Evolutionary conservation across 2,329 filamentous ascomycete genomes (phyloP), one percentile per base, ranked within the genome.

Genomic region (Fusarium clavum): DNA sequence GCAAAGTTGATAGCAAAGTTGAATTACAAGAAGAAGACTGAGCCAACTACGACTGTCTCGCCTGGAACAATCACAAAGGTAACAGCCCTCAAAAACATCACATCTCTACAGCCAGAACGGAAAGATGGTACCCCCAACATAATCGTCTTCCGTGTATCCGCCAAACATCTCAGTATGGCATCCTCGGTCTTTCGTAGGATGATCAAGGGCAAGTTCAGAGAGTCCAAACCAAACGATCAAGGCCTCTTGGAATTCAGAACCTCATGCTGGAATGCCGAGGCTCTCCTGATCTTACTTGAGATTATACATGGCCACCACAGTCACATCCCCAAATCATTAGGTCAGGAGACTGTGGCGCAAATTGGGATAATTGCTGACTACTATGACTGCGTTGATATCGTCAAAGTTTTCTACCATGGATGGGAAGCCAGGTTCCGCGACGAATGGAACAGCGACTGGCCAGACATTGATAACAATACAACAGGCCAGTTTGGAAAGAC

Each of bases 341-440:
- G 11, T 7, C 10, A 22, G 6, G 45, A 59, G 1, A 8, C 1
- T 2, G 14, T 52, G 8, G 30, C 20, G 12, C 24, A 52, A 2
- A 4, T 52, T 1, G 45, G 6, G 5, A 0, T 52, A 0, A 32
- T 60, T 1, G 11, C 25, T 5, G 55, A 45, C 5, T 60, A 61
- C 5, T 60, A 60, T 6, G 8, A 52, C 44, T 60, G 45, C 4
- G 10, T 18, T 6, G 45, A 59, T 13, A 24, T n/a, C 8, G 13
- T 45, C 1, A 2, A 25, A 2, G 5, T 45, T 14, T 45, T 61
- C 30, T 51, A 14, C 2, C 25, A 27, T 27, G 8, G 8, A 6
- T 57, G 45, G 55, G 3, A 8, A 6, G 2, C 14, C 1, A 7
- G 0, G 1, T 22, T 57, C 2, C 1, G 2, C 18, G 6, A 29